Conservation (phyloP, 352 stramenopile species). For the Phytophthora lateralis region DNA sequence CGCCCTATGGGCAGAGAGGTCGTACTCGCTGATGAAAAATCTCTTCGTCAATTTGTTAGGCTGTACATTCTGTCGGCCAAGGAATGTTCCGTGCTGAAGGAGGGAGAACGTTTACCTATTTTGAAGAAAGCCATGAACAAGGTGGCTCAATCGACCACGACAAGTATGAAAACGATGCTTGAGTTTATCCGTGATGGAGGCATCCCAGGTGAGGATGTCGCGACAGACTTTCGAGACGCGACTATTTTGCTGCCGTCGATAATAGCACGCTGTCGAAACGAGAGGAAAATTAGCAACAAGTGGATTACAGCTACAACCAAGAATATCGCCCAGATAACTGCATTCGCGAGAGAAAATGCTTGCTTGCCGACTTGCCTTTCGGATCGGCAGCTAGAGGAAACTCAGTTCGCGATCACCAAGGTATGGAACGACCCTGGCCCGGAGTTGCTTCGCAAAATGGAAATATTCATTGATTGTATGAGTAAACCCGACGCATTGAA, state of each 20-base stretch:
- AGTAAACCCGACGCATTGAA: not conserved
- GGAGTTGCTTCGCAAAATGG: conserved; percentile 6
- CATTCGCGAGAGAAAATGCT: not conserved
- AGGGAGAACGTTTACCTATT: not conserved
- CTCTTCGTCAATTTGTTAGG: not conserved
- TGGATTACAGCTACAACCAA: not conserved
- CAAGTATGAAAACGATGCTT: not conserved
- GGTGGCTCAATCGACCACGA: not conserved
- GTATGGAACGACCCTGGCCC: not conserved
- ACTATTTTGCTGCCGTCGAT: not conserved
- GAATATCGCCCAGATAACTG: not conserved
- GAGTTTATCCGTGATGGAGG: not conserved
- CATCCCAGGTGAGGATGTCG: not conserved
- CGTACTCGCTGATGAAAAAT: not conserved
- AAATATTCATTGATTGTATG: conserved; percentile 3
- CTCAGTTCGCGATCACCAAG: not conserved
- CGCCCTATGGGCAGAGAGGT: not conserved
- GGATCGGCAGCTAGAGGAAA: not conserved
- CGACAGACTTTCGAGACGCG: not conserved
- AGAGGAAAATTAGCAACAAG: not conserved
- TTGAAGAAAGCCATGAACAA: not conserved
- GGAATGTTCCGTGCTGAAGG: not conserved
- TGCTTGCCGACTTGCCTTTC: not conserved
- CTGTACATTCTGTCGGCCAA: not conserved
- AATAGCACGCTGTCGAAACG: not conserved